A percentile compares a stretch with the other conserved stretches of the same genome.
phyloP scores from a whole-genome alignment of 192 early-diverging fungal species.

The Coemansia sp. region DNA sequence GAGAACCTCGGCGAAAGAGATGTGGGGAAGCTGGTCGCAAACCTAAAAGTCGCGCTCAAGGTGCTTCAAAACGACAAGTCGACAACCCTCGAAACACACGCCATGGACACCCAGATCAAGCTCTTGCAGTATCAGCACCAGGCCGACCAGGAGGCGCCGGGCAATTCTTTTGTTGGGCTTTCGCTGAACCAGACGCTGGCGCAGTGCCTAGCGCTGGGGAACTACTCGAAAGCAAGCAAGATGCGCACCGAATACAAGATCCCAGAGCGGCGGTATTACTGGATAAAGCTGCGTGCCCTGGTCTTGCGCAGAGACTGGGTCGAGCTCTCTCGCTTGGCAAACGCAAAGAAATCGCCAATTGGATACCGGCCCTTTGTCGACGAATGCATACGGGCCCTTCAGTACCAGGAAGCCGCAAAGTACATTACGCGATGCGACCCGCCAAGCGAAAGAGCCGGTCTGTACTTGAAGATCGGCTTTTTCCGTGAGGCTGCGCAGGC shows the following conservation, averaged over 20 bases:
- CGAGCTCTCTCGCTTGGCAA: conserved; percentile 75
- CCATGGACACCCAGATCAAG: conserved; percentile 52
- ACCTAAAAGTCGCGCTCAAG: conserved; percentile 68
- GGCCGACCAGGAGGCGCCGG: conserved; percentile 65
- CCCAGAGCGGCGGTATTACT: conserved; percentile 83
- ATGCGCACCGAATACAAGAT: conserved; percentile 81
- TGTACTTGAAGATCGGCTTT: conserved; percentile 70
- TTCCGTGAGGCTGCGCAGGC: conserved; percentile 71
- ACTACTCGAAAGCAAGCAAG: conserved; percentile 70
- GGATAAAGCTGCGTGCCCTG: conserved; percentile 83
- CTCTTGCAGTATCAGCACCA: conserved; percentile 70
- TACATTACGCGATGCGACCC: conserved; percentile 74
- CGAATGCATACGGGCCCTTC: conserved; percentile 72
- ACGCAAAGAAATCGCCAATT: conserved; percentile 74
- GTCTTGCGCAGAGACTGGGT: conserved; percentile 82
- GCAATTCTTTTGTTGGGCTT: conserved; percentile 63
- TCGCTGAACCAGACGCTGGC: conserved; percentile 84
- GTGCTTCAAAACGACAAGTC: conserved; percentile 73
- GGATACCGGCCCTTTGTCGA: conserved; percentile 78
- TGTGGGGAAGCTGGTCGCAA: conserved; percentile 56
- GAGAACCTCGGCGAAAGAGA: conserved; percentile 48
- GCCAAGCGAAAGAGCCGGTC: conserved; percentile 45
- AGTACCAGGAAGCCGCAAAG: conserved; percentile 70
- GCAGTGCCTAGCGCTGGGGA: conserved; percentile 69
- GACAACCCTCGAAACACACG: conserved; percentile 69